Evolutionary conservation across 208 protist species (phyloP), one percentile per base, ranked within the genome.

Genomic region (Acanthamoeba castellanii): DNA sequence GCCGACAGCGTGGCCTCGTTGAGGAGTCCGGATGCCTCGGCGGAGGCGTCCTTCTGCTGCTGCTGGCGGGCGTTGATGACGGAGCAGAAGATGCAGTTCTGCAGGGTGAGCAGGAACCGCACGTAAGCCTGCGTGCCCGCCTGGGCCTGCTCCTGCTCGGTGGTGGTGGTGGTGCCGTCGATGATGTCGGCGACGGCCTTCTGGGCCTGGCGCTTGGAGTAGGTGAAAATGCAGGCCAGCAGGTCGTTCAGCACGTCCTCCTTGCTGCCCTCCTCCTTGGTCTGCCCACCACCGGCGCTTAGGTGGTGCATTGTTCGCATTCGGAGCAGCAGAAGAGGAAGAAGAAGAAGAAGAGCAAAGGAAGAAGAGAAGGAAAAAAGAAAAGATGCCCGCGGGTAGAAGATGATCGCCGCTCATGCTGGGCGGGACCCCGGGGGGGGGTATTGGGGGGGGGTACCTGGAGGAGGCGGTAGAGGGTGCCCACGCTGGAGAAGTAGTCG

Each of bases 21-120:
- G 6, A 72, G 30, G 64, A 72, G 30, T 32, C 45, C 37, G 16
- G 8, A 20, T 52, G 18, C 22, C 30, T 84, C 76, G 34, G 76
- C 22, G 22, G 13, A 42, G 14, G 4, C 30, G 18, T 45, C 37
- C 30, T 84, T 18, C 9, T 25, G 34, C n/a, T n/a, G n/a, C n/a
- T n/a, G n/a, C n/a, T n/a, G n/a, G 25, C 16, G 66, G 25, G 25
- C n/a, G n/a, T 74, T 34, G 76, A 52, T 52, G 22, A 20, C 32
- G 5, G 76, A 84, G 30, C 37, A 27, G 45, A 84, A 84, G 76
- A 84, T 84, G 76, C 45, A 84, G 37, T 84, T 84, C 30, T 84
- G 76, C 76, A 84, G 30, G 6, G 76, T 84, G 8, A 84, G 76
- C 45, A 84, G 45, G 30, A 84, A 84, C 22, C 76, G 76, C 32